Base-by-base conservation (phyloP, 306 rosid species). In the Vicia sativa region DNA sequence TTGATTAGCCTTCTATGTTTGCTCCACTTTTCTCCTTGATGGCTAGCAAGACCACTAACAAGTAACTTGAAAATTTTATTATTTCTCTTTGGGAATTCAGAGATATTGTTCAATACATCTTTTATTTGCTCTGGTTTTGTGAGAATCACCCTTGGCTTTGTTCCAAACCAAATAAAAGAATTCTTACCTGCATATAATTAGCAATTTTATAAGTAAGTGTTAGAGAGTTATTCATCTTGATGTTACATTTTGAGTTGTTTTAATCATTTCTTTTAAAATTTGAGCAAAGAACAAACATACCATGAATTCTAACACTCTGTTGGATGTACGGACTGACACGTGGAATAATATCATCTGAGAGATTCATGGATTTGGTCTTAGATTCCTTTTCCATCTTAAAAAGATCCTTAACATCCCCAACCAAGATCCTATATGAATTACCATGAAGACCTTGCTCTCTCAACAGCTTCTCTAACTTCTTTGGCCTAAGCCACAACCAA, bases 401-500 rank as follows among this genome's bases (percentile, higher is more conserved):
- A 39, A 68, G 1, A 1, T 75, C 74, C 2, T 15, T 25, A 0
- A 12, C 3, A 39, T 75, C 79, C 3, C 79, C 79, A 60, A 45
- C 2, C 2, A 73, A 54, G 44, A 86, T 0, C 19, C 69, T 70
- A 26, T 86, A 88, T 2, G 91, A 43, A 28, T 81, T 85, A 0
- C 84, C 91, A 0, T 18, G 2, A 34, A 84, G 34, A 6, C 91
- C 86, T 78, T 84, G 87, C 12, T 78, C 48, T 71, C 86, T 79
- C 6, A 86, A 70, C 0, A 39, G 15, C 48, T 43, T 78, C 58
- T 88, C 95, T 0, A 86, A 57, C 44, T 28, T 77, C 71, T 79
- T 88, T 0, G 95, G 95, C 41, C 25, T 75, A 1, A 85, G 7
- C 91, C 95, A 86, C 8, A 83, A 19, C 86, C 66, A 64, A 6